Evolutionary conservation across 78 protist species (phyloP), one percentile per base, ranked within the genome.

Genomic region (Dictyostelium intermedium): DNA sequence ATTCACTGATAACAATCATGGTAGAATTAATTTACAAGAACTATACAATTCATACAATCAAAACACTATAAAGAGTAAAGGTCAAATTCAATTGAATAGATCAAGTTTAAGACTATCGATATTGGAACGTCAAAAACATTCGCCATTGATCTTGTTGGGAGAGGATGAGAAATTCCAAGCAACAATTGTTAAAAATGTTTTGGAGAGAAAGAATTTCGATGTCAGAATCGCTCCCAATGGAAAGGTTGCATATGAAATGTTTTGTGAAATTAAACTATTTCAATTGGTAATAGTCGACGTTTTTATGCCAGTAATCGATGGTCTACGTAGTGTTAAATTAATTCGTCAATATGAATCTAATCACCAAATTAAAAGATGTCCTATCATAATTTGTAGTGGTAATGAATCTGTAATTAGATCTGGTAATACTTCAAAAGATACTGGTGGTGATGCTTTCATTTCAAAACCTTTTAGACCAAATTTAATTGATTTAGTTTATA

Each of bases 111-210:
- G 78, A 43, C 0, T 37, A 23, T 63, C 86, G 2, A 87, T 87
- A 5, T 13, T 87, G 9, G 85, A 77, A 30, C 80, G 81, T 6
- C 84, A 87, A 47, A 34, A 87, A 79, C 93, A 87, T 23, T 66
- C 37, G 0, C 96, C 96, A 23, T n/a, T 92, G 45, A 92, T 92
- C 18, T 35, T 92, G 13, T 47, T 92, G 61, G 96, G 92, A 3
- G 96, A 92, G 14, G 96, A 92, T 11, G 91, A 84, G 60, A 92
- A 73, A 18, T 84, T 92, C 11, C 96, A 92, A 61, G 96, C 96
- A 0, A 32, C 84, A 20, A 83, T 92, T 10, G 91, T 92, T 3
- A 85, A 85, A n/a, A 84, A 72, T n/a, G 96, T 92, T 1, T 39
- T 92, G 56, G 92, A 92, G 14, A 60, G 96, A 35, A 85, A 77